Evolutionary conservation across 306 rosid species (phyloP), one percentile per base, ranked within the genome.

Genomic region (Carpinus viminea): DNA sequence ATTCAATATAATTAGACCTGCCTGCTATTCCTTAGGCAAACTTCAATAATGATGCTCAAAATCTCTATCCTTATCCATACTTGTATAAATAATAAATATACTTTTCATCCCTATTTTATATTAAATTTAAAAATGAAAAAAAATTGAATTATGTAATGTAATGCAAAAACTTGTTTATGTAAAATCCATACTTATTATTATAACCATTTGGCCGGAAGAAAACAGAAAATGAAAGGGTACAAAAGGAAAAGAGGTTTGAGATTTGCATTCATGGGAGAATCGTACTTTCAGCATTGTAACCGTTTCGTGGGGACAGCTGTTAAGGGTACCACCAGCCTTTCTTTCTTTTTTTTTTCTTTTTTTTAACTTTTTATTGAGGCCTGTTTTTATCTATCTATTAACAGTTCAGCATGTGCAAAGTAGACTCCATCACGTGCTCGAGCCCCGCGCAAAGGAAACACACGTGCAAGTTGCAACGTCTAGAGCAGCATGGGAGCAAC

Each of bases 401-500:
- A 74, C 79, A 52, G 70, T 66, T 26, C 24, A 8, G 48, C 88
- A 83, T 68, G 89, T 81, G 85, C 84, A 15, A 4, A 2, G 18
- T 46, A 68, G 76, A 72, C 70, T 76, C 75, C 11, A 47, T 89
- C 92, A 86, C 93, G 86, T 91, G 92, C 73, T 74, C 12, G 24
- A 12, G 34, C 65, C 43, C 13, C 24, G 69, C 46, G 36, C 50
- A 68, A 31, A 65, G 86, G 62, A 61, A 71, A 86, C 91, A 86
- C 88, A 88, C 88, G 93, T 87, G 93, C 83, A 75, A n/a, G 18
- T 73, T 90, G 90, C 91, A 70, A 75, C 94, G 90, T 76, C 76
- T 15, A 53, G 68, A 79, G 87, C 78, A 83, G 87, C 92, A 86
- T 56, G 21, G n/a, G 66, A 78, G 70, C 73, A 20, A 12, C 17